Evolutionary conservation across 73 alveolate genomes (phyloP), one percentile per base, ranked within the genome.

Genomic region (Paramecium biaurelia): DNA sequence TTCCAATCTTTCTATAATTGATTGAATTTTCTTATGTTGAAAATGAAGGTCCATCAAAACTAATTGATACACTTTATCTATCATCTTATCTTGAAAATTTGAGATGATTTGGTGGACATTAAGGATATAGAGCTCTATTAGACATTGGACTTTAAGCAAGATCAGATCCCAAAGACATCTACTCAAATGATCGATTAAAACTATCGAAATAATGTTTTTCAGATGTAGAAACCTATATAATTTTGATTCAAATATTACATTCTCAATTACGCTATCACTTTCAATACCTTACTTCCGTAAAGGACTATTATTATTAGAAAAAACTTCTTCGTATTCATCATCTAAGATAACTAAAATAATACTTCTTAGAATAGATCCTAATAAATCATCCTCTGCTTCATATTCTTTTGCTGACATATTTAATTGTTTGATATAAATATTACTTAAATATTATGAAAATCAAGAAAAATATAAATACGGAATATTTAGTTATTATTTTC

Each of bases 21-120:
- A 79, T 79, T n/a, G 90, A 79, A 41, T 14, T 79, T 24, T 79
- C 90, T 79, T 47, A 24, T 12, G 90, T 79, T 23, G 76, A 43
- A 41, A 43, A 79, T 43, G 90, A 79, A 2, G 20, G 42, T 15
- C 76, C 90, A 24, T 79, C 90, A 79, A 79, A 79, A 79, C 90
- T 79, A 38, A 30, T 38, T 45, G 90, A 79, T 2, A 23, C 56
- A 43, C 56, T 41, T 10, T 79, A 57, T 34, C 34, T 72, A 12
- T 38, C 86, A 12, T 34, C 63, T 35, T 23, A 35, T 32, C 86
- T 32, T 53, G 68, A 53, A 5, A 37, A 63, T 63, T 72, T 20
- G 35, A 72, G 8, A 21, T 72, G 26, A 12, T 72, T 35, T 15
- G 37, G 2, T 28, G 59, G 59, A 72, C 21, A 72, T 0, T 72